Base-by-base conservation (phyloP, 2,329 filamentous ascomycete species). In the Pestalotiopsis sp. region DNA sequence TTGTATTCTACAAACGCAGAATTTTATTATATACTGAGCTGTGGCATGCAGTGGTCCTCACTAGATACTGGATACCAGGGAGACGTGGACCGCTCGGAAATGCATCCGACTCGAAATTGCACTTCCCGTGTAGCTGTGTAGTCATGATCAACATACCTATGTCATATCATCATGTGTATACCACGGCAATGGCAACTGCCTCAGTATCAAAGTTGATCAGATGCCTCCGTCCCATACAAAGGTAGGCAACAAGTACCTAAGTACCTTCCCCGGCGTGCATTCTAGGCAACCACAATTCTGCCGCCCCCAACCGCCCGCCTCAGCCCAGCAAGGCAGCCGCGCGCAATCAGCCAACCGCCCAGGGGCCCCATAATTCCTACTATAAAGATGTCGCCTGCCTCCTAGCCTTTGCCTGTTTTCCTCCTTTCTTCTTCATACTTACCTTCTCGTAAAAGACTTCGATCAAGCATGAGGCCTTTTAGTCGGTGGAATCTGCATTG, bases 401-500 rank as follows among this genome's bases (percentile, higher is more conserved):
- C 57, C 12, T 25, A 59, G 4, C 17, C 5, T 59, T 59, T n/a
- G 2, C 23, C 25, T 36, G 23, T n/a, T 59, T 59, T 59, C 27
- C 17, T 59, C 25, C 57, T 59, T 59, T 59, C 57, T 36, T 49
- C 27, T 59, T 27, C 27, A 59, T 59, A 59, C 57, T 59, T 59
- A 59, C 57, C 57, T 59, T 59, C 23, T 36, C 27, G 27, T 27
- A 59, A 59, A 59, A 59, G 57, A 12, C 57, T 52, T 52, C 74
- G 82, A 75, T 84, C 83, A 84, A 69, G 79, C 81, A 81, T 73
- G 70, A 75, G 75, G 73, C 73, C 70, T 70, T 73, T 75, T 78
- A 83, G 80, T 74, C 71, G 72, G 79, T 79, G 78, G 77, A 78
- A 79, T 81, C 82, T 84, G 82, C 83, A 84, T 83, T 82, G 82